Evolutionary conservation across 129 eudicot genomes (phyloP), one percentile per base, ranked within the genome.

Genomic region (Cynara cardunculus): DNA sequence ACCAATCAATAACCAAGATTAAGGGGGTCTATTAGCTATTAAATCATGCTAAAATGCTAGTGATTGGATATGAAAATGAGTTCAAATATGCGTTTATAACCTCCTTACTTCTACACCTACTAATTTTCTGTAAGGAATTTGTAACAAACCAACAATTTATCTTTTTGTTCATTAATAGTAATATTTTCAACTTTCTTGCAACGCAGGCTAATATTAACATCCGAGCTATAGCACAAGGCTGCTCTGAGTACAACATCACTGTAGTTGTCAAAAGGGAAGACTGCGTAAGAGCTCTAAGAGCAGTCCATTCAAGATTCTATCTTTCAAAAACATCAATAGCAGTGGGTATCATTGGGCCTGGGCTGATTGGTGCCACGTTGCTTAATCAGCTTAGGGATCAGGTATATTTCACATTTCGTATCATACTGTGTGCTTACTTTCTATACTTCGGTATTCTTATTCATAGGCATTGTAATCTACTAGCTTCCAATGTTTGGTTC

Each of bases 221-320:
- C 59, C 90, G 97, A 44, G 99, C 99, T 78, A 95, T 95, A 85
- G 99, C 99, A 75, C 99, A 95, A 93, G 99, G 99, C 25, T 95
- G 97, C 81, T 90, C 99, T 19, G 99, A 95, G 84, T 95, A 92
- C 82, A 95, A 95, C 69, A 84, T 95, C 41, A 95, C 99, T 13
- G 99, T 95, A n/a, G 99, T 95, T 76, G 76, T 95, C 78, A 95
- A 88, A 83, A 85, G 90, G 86, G 99, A 95, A 82, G 99, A 95
- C 77, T 92, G 99, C 82, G 90, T 95, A 34, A 88, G 92, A 85
- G 99, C 99, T 77, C 73, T 95, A 73, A 83, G 91, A 71, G 99
- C 99, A 27, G 99, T 92, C 72, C 99, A 95, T 83, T 92, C 99
- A 49, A 88, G 99, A 86, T 95, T 95, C 83, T 95, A 95, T 88